Base-by-base conservation (phyloP, 805 yeast genomes). In the Metschnikowia kofuensis region DNA sequence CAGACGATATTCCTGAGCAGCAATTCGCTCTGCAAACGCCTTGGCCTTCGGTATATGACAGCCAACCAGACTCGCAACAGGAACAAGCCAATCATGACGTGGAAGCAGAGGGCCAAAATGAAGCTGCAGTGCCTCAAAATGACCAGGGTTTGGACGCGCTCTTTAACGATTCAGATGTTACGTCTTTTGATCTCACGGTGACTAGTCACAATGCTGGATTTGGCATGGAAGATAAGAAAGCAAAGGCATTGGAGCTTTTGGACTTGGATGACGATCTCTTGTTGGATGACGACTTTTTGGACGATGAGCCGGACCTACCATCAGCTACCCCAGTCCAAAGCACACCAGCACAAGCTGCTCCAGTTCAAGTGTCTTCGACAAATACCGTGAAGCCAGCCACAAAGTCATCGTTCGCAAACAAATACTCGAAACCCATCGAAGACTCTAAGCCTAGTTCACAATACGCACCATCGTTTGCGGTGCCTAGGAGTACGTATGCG, bases 271-370 rank as follows among this genome's bases (percentile, higher is more conserved):
- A 65, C 37, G 72, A 68, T 49, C 57, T 67, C 35, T 53, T 67
- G 38, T 53, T 66, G 42, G 64, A 61, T 35, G 74, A 64, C 15
- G 77, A 73, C 35, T 77, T 75, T 40, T 62, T 68, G 47, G 70
- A 68, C 7, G 72, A 67, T 35, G 66, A 50, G 12, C 51, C 40
- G 27, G 52, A 43, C 9, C 36, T 34, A 8, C 36, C 26, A 26
- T 13, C 44, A 15, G 21, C 43, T 7, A 16, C 31, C 5, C 28
- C 32, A 11, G 12, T 16, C 9, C 21, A 21, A 21, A 21, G 21
- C 21, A 21, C 21, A 21, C 21, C 21, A 21, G 21, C 4, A 21
- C 21, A 21, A 21, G 21, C 21, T 21, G 21, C 21, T 21, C 21
- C 21, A 21, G 21, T 21, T 21, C 21, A 21, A 21, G 21, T 21